Evolutionary conservation across 768 basidiomycete species (phyloP).

Genomic region (Kwoniella bestiolae): DNA sequence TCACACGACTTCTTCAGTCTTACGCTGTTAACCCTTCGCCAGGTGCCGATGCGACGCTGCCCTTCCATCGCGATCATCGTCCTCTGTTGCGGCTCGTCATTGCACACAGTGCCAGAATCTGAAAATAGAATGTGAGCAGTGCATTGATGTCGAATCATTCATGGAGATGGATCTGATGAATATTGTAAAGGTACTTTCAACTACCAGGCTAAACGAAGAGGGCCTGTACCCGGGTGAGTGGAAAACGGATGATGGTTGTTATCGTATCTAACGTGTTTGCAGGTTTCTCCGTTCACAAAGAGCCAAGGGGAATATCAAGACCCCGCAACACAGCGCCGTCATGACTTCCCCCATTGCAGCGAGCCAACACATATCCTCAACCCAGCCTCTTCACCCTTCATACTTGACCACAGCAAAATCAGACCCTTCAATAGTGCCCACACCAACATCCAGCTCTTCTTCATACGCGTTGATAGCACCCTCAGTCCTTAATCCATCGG

Average conservation of each 20-base stretch:
- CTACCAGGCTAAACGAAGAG: conserved; percentile 3
- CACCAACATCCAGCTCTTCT: background rate
- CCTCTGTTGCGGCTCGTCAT: conserved; percentile 3
- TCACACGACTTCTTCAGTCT: background rate
- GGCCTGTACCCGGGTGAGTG: conserved; percentile 9
- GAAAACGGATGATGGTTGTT: too few species aligned
- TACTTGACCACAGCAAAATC: background rate
- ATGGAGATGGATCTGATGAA: background rate
- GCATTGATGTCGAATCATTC: too few species aligned
- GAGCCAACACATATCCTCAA: background rate
- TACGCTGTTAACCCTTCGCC: background rate
- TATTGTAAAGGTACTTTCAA: conserved; percentile 4
- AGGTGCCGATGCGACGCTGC: conserved; percentile 7
- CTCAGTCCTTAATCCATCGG: background rate
- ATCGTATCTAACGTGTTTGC: background rate
- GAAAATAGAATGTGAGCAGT: conserved; percentile 3
- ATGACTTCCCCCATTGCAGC: background rate
- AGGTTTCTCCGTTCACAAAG: conserved; percentile 4
- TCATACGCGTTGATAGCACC: background rate
- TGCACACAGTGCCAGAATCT: conserved; percentile 5
- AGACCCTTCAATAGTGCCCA: background rate
- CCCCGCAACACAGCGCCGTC: background rate
- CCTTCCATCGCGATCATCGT: background rate
- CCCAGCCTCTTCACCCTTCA: background rate
- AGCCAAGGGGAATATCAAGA: background rate